phyloP scores from a whole-genome alignment of 169 alveolate genomes.

The Plasmodium relictum region DNA sequence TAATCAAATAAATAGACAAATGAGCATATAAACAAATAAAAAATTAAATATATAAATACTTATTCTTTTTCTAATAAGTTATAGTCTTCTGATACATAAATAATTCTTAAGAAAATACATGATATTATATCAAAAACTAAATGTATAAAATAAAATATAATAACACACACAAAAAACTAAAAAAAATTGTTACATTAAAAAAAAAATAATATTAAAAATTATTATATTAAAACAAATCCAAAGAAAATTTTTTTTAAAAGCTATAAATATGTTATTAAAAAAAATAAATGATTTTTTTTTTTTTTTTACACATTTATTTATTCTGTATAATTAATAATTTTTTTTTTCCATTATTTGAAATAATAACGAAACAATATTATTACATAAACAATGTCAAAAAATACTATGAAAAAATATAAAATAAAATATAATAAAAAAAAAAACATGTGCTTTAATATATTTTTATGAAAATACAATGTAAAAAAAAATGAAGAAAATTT shows the following conservation, averaged over 20 bases:
- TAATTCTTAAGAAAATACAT: constrained; percentile 6
- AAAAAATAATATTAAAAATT: constrained; percentile 13
- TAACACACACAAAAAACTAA: constrained; percentile 19
- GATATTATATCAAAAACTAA: constrained; percentile 25
- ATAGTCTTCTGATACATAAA: background rate
- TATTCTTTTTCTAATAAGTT: constrained; percentile 6
- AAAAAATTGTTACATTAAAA: constrained; percentile 14
- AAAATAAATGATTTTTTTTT: constrained; percentile 13
- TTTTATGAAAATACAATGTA: too few species aligned
- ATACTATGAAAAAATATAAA: too few species aligned
- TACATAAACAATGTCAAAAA: too few species aligned
- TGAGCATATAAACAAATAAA: constrained; percentile 17
- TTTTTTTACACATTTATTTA: constrained; percentile 17
- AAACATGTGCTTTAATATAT: too few species aligned
- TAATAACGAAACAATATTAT: too few species aligned
- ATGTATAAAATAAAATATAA: background rate
- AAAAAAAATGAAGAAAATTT: too few species aligned
- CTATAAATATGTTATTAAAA: constrained; percentile 29
- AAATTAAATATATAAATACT: background rate
- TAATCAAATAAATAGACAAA: background rate
- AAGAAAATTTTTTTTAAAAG: constrained; percentile 33
- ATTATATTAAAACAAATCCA: constrained; percentile 14
- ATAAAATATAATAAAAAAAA: too few species aligned
- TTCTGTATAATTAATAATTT: too few species aligned
- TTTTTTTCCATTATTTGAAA: too few species aligned